Base-by-base conservation (phyloP, 2,329 filamentous ascomycete genomes). In the Neocatenulostroma microsporum region DNA sequence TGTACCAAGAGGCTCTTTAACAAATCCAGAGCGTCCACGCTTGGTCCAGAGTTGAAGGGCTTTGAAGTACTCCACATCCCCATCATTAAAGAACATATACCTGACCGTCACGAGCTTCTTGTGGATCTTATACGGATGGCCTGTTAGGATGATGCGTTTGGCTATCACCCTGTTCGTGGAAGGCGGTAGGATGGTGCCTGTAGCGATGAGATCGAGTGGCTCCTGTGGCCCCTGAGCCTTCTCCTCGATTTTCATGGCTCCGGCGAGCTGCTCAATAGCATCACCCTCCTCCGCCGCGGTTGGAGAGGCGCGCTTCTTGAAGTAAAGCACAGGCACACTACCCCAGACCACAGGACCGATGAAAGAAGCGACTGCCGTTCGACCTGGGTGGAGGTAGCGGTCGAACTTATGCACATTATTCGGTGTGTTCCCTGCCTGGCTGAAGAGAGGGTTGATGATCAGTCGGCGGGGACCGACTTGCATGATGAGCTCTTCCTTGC, bases 1-100 rank as follows among this genome's bases (percentile, higher is more conserved):
- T 23, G 91, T 98, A 53, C 91, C 91, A 32, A 98, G 67, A 40
- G 82, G 75, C 69, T 98, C 91, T 70, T 95, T 95, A 69, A 98
- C 78, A 61, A 80, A 95, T 7, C 91, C 91, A 49, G 78, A 84
- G 44, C 91, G 73, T 5, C 91, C 91, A 19, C 89, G 69, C 67
- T 78, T 84, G 4, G 91, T 98, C 88, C 89, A 98, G 46, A 98
- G 65, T 41, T 91, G 89, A 57, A 98, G 62, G 1, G 89, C 89
- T 68, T 94, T 94, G 76, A 96, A 98, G 88, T 91, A 98, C 49
- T 84, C 78, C 21, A 98, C 85, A 48, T 98, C 93, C 54, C 89
- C 85, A 32, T 82, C 72, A 69, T 89, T 93, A 78, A 98, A 98
- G 74, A 98, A 98, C 93, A 98, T 98, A 74, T 98, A 98, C 20